Conservation (phyloP, 441 rosid genomes). For the Croton setiger region DNA sequence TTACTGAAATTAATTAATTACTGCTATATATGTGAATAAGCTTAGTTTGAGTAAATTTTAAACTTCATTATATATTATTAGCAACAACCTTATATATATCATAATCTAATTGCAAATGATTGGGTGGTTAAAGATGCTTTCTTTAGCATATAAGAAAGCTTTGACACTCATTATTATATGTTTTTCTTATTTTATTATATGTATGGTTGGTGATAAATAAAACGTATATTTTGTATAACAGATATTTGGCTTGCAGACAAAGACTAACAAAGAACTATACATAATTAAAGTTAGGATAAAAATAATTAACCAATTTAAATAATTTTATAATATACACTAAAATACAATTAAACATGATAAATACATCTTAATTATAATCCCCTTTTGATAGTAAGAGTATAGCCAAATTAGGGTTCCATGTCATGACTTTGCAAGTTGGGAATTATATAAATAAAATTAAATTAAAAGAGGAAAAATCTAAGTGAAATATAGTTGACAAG, state of each 20-base stretch:
- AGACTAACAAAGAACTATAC: background rate
- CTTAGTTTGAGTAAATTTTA: background rate
- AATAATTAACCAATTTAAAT: no score
- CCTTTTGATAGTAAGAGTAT: no score
- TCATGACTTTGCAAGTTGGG: background rate
- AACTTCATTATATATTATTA: background rate
- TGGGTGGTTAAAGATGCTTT: constrained; percentile 31
- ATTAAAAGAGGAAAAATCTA: background rate
- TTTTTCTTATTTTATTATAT: background rate
- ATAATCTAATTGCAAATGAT: constrained; percentile 24
- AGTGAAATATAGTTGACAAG: background rate
- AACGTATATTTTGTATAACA: background rate
- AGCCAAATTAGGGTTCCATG: background rate
- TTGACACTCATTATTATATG: background rate
- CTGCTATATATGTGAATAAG: background rate
- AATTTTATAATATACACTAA: no score
- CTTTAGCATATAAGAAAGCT: background rate
- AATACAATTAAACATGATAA: no score
- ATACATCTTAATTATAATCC: no score
- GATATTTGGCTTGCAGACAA: constrained; percentile 5
- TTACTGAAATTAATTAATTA: background rate
- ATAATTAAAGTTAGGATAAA: background rate
- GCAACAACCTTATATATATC: background rate
- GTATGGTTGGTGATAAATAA: background rate
- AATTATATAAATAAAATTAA: background rate